A percentile compares a stretch with the other conserved stretches of the same genome.
Conservation (phyloP, 2,329 filamentous ascomycete genomes). For the Xylaria sp. region DNA sequence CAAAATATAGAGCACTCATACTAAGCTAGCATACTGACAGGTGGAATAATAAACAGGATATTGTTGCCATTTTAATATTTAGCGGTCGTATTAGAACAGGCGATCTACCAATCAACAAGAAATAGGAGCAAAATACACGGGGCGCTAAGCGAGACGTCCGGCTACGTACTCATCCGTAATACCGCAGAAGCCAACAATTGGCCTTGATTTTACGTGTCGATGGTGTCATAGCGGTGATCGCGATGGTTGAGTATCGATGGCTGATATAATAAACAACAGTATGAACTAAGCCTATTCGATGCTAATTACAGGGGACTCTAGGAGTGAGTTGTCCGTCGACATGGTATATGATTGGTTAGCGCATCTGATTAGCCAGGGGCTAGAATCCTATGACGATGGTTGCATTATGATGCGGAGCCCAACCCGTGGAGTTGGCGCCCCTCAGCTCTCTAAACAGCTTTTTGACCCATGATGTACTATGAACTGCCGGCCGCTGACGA, state of each 20-base stretch:
- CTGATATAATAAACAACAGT: conserved; percentile 12
- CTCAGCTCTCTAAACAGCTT: neutral
- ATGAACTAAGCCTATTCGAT: conserved; percentile 24
- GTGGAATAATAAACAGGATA: neutral
- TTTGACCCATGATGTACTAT: neutral
- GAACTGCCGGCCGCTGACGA: neutral
- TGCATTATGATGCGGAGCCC: conserved; percentile 34
- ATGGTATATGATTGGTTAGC: conserved; percentile 40
- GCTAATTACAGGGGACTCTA: conserved; percentile 25
- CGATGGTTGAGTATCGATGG: conserved; percentile 29
- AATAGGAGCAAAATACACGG: neutral
- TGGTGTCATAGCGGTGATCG: conserved; percentile 39
- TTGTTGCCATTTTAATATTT: conserved; percentile 8
- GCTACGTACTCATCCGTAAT: neutral
- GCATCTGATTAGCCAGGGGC: conserved; percentile 32
- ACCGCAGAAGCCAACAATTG: neutral
- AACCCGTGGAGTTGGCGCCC: neutral
- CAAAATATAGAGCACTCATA: neutral
- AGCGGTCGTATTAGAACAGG: neutral
- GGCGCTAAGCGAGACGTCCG: neutral
- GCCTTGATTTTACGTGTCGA: conserved; percentile 37
- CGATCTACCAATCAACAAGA: neutral
- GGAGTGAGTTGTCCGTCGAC: conserved; percentile 4
- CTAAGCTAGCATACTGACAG: neutral
- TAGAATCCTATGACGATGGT: conserved; percentile 44